These are phyloP conservation scores for Nannochloropsis limnetica DNA, from an alignment of 352 stramenopile genomes.

Conservation along the genomic window DNA sequence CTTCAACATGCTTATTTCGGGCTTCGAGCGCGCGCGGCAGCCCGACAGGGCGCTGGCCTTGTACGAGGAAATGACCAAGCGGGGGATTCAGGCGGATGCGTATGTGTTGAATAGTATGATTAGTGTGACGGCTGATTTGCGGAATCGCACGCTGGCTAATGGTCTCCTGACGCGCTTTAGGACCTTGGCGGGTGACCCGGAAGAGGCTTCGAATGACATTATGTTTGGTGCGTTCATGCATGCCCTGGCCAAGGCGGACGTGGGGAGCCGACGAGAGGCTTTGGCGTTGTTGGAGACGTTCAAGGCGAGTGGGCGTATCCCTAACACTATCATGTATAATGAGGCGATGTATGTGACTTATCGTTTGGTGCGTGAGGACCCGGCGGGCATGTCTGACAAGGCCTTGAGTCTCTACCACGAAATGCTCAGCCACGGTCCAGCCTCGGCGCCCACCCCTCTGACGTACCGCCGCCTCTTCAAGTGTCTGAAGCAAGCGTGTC, in stretches of 20 bases:
- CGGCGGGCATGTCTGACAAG: not conserved
- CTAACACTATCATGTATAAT: conserved; percentile 29
- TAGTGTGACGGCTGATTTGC: not conserved
- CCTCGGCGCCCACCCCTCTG: not conserved
- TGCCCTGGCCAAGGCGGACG: not conserved
- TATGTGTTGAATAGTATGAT: conserved; percentile 33
- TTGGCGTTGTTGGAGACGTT: not conserved
- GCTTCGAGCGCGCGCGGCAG: conserved; percentile 29
- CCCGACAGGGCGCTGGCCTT: not conserved
- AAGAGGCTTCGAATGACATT: conserved; percentile 27
- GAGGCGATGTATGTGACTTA: conserved; percentile 12
- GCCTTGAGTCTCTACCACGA: conserved; percentile 22
- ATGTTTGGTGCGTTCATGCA: conserved; percentile 23
- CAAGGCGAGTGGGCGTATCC: not conserved
- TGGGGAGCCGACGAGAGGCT: not conserved
- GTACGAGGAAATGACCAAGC: not conserved
- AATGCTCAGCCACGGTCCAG: not conserved
- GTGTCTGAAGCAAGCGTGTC: conserved; percentile 22
- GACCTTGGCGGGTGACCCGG: not conserved
- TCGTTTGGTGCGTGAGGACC: conserved; percentile 16
- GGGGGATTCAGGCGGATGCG: not conserved
- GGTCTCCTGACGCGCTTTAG: not conserved
- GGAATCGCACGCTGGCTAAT: conserved; percentile 13
- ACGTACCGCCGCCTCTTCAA: conserved; percentile 26
- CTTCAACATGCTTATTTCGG: conserved; percentile 29